Conservation (phyloP, 768 basidiomycete genomes). For the Suillus lakei region DNA sequence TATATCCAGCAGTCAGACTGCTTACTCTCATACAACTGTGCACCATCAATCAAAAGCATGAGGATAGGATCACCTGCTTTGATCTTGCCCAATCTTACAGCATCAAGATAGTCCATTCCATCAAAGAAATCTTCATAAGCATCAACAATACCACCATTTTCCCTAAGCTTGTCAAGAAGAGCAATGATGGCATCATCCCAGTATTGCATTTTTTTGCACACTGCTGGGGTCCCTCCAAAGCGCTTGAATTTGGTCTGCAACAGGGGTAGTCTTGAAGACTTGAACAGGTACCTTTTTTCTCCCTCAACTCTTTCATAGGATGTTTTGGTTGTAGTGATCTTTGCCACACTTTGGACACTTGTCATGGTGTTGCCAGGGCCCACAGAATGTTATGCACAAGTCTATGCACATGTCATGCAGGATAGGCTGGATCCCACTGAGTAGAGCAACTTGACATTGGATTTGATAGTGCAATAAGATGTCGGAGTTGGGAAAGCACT, state of each 20-base stretch:
- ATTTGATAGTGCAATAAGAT: constrained; percentile 10
- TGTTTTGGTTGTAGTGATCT: constrained; percentile 26
- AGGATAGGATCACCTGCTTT: constrained; percentile 17
- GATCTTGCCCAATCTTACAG: constrained; percentile 14
- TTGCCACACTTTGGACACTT: constrained; percentile 38
- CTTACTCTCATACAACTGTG: constrained; percentile 35
- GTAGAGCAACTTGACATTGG: not conserved
- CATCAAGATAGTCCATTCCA: constrained; percentile 18
- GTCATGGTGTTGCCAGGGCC: constrained; percentile 25
- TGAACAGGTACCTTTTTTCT: constrained; percentile 10
- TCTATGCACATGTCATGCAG: constrained; percentile 20
- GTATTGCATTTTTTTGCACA: constrained; percentile 2
- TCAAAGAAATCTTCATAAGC: constrained; percentile 3
- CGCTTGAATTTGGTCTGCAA: constrained; percentile 45
- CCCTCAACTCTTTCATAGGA: not conserved
- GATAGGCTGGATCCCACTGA: constrained; percentile 7
- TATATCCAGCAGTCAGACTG: constrained; percentile 40
- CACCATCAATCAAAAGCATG: constrained; percentile 32
- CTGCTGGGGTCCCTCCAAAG: constrained; percentile 26
- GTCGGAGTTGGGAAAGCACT: constrained; percentile 19
- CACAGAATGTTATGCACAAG: constrained; percentile 16
- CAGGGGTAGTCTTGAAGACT: constrained; percentile 18
- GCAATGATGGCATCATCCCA: constrained; percentile 6
- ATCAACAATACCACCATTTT: not conserved
- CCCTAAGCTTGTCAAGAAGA: constrained; percentile 7